A percentile compares a stretch with the other conserved stretches of the same genome.
Evolutionary conservation across 768 basidiomycete species (phyloP).

Genomic region (Lactarius akahatsu): DNA sequence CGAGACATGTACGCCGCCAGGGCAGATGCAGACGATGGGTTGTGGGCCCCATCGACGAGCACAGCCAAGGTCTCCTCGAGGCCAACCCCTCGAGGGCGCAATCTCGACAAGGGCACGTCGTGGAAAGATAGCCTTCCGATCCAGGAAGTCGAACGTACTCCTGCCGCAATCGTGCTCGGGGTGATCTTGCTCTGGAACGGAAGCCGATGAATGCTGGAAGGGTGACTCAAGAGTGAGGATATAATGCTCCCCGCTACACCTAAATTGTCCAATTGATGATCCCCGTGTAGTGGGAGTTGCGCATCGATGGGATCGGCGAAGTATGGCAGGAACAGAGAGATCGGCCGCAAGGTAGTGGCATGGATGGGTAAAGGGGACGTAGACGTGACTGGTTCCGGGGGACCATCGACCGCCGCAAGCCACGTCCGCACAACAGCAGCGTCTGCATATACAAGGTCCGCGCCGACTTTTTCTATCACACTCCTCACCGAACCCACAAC

Average conservation of each 20-base stretch:
- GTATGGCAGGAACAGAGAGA: conserved; percentile 45
- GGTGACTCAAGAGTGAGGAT: conserved; percentile 50
- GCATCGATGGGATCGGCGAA: conserved; percentile 48
- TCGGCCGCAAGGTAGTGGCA: conserved; percentile 43
- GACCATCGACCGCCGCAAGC: conserved; percentile 41
- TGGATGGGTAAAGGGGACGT: conserved; percentile 34
- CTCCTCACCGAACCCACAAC: conserved; percentile 48
- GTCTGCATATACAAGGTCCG: conserved; percentile 35
- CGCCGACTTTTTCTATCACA: conserved; percentile 45
- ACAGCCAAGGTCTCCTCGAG: conserved; percentile 38
- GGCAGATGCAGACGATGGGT: conserved; percentile 68
- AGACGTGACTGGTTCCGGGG: conserved; percentile 35
- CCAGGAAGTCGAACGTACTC: conserved; percentile 68
- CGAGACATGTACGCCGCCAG: conserved; percentile 63
- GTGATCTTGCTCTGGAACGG: conserved; percentile 44
- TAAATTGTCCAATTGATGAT: conserved; percentile 86
- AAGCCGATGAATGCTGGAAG: conserved; percentile 32
- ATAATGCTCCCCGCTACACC: conserved; percentile 64
- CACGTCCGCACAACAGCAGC: conserved; percentile 40
- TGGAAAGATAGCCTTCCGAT: conserved; percentile 82
- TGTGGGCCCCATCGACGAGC: conserved; percentile 94
- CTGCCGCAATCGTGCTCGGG: conserved; percentile 48
- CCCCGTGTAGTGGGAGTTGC: conserved; percentile 67
- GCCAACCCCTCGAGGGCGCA: not conserved
- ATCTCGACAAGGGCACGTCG: conserved; percentile 32